These are phyloP conservation scores for Hemisphaericaspora nanyangensis DNA, from an alignment of 805 yeast species.

Conservation along the genomic window DNA sequence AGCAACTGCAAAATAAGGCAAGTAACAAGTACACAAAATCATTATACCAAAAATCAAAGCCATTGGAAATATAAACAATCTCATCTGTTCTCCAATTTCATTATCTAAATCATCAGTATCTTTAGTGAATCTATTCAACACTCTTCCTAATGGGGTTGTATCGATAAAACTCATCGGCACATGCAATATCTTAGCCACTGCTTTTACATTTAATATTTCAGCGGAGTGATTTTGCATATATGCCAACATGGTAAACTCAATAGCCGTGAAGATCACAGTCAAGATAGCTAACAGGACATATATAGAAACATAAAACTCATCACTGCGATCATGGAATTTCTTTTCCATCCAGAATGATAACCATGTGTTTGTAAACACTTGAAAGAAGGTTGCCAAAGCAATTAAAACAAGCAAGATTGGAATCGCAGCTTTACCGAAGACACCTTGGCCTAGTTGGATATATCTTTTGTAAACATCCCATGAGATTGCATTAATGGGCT, in stretches of 20 bases:
- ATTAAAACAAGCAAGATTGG: slow-evolving; percentile 33
- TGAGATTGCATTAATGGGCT: slow-evolving; percentile 34
- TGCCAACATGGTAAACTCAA: slow-evolving; percentile 39
- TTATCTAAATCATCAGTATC: slow-evolving; percentile 46
- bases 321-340: slow-evolving; percentile 24
- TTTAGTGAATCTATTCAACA: slow-evolving; percentile 41
- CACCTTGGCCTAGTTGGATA: slow-evolving; percentile 34
- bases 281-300: slow-evolving; percentile 34
- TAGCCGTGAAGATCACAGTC: slow-evolving; percentile 36
- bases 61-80: slow-evolving; percentile 38
- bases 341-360: slow-evolving; percentile 40
- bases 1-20: slow-evolving; percentile 54
- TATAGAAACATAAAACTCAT: slow-evolving; percentile 30
- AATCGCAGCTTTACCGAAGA: slow-evolving; percentile 28
- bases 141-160: slow-evolving; percentile 41
- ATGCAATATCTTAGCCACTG: slow-evolving; percentile 35
- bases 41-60: slow-evolving; percentile 38
- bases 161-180: slow-evolving; percentile 43
- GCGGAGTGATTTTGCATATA: slow-evolving; percentile 40
- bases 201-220: slow-evolving; percentile 31
- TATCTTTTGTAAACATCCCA: slow-evolving; percentile 38
- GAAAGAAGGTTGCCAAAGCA: slow-evolving; percentile 35
- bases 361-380: slow-evolving; percentile 44
- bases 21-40: slow-evolving; percentile 45
- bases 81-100: slow-evolving; percentile 41